Conservation (phyloP, 2,329 filamentous ascomycete species). For the Acrocalymma vagum region DNA sequence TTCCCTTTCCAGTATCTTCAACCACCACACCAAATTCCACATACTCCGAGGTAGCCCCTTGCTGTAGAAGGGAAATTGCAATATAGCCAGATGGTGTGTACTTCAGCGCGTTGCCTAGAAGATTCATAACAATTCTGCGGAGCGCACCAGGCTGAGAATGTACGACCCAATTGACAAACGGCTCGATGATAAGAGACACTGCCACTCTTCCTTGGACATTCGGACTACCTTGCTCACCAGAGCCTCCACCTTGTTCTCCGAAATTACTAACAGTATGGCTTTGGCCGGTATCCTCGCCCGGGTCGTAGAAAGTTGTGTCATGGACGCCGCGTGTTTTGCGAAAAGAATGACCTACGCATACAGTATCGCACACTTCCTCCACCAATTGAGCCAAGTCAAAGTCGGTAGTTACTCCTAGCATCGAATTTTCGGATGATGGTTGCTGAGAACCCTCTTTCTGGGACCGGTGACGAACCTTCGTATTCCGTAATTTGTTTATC, state of each 20-base stretch:
- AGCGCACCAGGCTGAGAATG: conserved; percentile 41
- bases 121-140: conserved; percentile 44
- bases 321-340: conserved; percentile 35
- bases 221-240: no score
- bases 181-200: conserved; percentile 40
- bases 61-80: conserved; percentile 30
- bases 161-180: conserved; percentile 37
- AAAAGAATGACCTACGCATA: conserved; percentile 60
- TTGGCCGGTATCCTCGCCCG: conserved; percentile 25
- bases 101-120: conserved; percentile 46
- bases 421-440: conserved; percentile 35
- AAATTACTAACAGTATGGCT: conserved; percentile 2
- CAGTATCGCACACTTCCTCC: conserved; percentile 65
- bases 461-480: conserved; percentile 22
- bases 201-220: conserved; percentile 28
- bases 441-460: conserved; percentile 29
- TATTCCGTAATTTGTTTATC: conserved; percentile 44
- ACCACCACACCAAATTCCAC: conserved; percentile 44
- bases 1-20: conserved; percentile 45
- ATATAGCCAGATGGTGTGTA: conserved; percentile 45
- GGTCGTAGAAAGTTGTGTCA: conserved; percentile 32
- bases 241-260: no score
- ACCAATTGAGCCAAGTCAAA: conserved; percentile 43
- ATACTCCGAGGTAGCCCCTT: conserved; percentile 17
- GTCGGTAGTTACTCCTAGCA: conserved; percentile 38